phyloP scores from a whole-genome alignment of 768 basidiomycete species.

The Mycena pura region DNA sequence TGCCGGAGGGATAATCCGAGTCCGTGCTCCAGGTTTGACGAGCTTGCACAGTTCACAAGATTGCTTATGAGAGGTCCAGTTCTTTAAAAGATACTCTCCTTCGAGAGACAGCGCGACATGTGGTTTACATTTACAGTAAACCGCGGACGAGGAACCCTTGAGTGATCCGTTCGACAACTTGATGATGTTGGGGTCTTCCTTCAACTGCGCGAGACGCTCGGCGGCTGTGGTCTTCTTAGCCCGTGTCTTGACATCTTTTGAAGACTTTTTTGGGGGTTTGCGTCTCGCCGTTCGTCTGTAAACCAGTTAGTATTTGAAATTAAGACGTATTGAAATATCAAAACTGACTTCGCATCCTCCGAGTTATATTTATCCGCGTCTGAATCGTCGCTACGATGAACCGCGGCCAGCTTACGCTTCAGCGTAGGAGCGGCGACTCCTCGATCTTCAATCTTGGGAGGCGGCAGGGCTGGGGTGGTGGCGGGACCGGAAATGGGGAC shows the following conservation, averaged over 20 bases:
- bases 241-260: neutral
- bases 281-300: too few species aligned
- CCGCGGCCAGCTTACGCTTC: too few species aligned
- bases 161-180: neutral
- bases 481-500: too few species aligned
- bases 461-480: too few species aligned
- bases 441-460: too few species aligned
- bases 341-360: too few species aligned
- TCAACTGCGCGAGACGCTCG: neutral
- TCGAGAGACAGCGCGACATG: neutral
- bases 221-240: neutral
- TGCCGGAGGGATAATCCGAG: neutral
- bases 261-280: too few species aligned
- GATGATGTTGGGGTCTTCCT: neutral
- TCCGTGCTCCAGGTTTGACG: neutral
- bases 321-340: too few species aligned
- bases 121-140: neutral
- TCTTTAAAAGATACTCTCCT: neutral
- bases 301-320: too few species aligned
- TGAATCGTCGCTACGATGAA: too few species aligned
- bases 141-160: neutral
- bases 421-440: too few species aligned
- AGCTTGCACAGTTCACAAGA: neutral
- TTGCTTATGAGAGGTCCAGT: neutral
- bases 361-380: too few species aligned